Conservation (phyloP, 805 yeast genomes). For the Yarrowia bubula region DNA sequence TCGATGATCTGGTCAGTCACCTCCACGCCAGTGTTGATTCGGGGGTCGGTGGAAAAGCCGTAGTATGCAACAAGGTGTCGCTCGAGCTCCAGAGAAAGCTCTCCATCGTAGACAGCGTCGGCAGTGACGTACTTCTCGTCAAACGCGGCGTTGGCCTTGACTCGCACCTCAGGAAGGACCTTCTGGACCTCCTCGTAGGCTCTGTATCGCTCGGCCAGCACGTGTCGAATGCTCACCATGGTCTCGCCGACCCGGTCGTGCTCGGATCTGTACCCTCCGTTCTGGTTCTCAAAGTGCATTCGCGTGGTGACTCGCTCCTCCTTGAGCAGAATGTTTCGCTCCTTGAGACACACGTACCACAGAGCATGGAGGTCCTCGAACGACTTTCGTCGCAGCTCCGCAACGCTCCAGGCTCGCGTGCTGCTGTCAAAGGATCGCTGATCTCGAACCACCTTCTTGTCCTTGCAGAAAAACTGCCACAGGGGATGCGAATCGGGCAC, state of each 20-base stretch:
- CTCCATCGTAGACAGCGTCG: conserved; percentile 54
- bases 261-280: conserved; percentile 37
- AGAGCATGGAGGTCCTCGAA: conserved; percentile 88
- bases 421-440: conserved; percentile 46
- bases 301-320: conserved; percentile 62
- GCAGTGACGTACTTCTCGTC: conserved; percentile 54
- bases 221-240: conserved; percentile 82
- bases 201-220: conserved; percentile 78
- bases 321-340: conserved; percentile 73
- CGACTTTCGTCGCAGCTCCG: conserved; percentile 85
- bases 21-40: conserved; percentile 44
- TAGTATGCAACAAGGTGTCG: conserved; percentile 79
- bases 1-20: conserved; percentile 39
- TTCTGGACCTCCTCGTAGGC: conserved; percentile 60
- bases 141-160: conserved; percentile 56
- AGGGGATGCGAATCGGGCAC: conserved; percentile 86
- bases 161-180: conserved; percentile 46
- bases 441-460: conserved; percentile 60
- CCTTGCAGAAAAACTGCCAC: conserved; percentile 79
- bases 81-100: conserved; percentile 64
- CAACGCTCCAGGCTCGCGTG: conserved; percentile 79
- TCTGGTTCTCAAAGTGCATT: conserved; percentile 33
- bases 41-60: conserved; percentile 63
- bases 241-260: conserved; percentile 53
- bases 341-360: conserved; percentile 85